Evolutionary conservation across 176 grass and related monocot species (phyloP), one percentile per base, ranked within the genome.

Genomic region (Poa annua): DNA sequence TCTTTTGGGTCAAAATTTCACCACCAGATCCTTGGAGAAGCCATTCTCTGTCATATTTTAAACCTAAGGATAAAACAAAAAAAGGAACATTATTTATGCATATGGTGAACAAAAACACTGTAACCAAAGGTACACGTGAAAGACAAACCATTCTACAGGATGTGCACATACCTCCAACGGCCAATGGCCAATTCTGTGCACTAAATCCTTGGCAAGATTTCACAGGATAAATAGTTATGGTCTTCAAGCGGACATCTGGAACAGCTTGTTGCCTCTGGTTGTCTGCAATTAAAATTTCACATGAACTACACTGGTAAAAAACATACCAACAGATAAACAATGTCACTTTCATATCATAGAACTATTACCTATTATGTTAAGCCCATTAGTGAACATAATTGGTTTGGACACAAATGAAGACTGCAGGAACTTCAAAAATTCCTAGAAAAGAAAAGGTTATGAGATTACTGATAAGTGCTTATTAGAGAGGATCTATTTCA

Each of bases 21-120:
- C 92, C 88, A 77, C 52, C 88, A 65, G 68, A 61, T 80, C 92
- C 92, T 93, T 86, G 89, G 29, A 98, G 90, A 90, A 98, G 92
- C 92, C 96, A 98, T 86, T 98, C 96, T 87, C 96, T 88, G 82
- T 98, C 96, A 86, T 93, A 93, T 74, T 90, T 93, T 76, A 98
- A 85, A 26, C 96, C 96, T 98, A 73, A 54, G 75, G 63, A 44
- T 74, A 83, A 75, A 64, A 36, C 38, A 15, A 20, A 29, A 42
- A 34, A 33, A 33, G 26, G 29, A 70, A 22, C 36, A 76, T 17
- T 6, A 29, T 81, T 44, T 45, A 24, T 53, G 54, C n/a, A 60
- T 57, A 68, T 59, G 17, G 26, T 25, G 21, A 70, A 53, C 7
- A 17, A 62, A 64, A 71, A 45, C 25, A 20, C 7, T 85, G 68